Base-by-base conservation (phyloP, 805 yeast species). In the Myxozyma geophila region DNA sequence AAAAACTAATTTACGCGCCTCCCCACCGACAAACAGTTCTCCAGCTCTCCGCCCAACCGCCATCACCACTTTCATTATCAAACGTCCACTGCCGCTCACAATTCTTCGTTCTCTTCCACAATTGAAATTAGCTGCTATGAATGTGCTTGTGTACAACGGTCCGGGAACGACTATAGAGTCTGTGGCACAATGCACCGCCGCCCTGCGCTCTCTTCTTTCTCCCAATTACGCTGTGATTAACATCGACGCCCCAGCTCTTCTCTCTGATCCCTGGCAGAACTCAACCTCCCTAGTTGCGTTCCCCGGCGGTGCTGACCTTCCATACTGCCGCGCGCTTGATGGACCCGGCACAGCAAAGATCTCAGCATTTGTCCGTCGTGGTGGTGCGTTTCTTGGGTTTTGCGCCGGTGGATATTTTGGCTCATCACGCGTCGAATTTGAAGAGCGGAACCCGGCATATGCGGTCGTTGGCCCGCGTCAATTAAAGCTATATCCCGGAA, bases 271-370 rank as follows among this genome's bases (percentile, higher is more conserved):
- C 0, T 95, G 99, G 99, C 82, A 82, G 67, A 71, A 83, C 7
- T 89, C 89, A 71, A 89, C 98, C 0, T 79, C 96, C 0, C 78
- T 90, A 67, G 73, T 95, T 49, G 96, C 92, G 1, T 75, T 95
- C 35, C 99, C 99, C 0, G 99, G 99, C 3, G 99, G 99, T 7
- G 98, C 98, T 0, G 99, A 95, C 74, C 77, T 91, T 56, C 98
- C 98, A 0, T 85, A 87, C 69, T 90, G 96, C 67, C 79, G 81
- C 58, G 84, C 82, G 3, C 81, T 96, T 67, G 86, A 88, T 71
- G 93, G 96, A 0, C 76, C 75, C 1, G 90, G 92, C 0, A 89
- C 87, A 70, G 71, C 77, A 9, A 78, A 80, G 44, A 89, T 91
- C 66, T 74, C 77, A 35, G 84, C 84, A 55, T 91, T 81, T 69